Base-by-base conservation (phyloP, 1,139 yeast genomes). In the Kodamaea anthophila region DNA sequence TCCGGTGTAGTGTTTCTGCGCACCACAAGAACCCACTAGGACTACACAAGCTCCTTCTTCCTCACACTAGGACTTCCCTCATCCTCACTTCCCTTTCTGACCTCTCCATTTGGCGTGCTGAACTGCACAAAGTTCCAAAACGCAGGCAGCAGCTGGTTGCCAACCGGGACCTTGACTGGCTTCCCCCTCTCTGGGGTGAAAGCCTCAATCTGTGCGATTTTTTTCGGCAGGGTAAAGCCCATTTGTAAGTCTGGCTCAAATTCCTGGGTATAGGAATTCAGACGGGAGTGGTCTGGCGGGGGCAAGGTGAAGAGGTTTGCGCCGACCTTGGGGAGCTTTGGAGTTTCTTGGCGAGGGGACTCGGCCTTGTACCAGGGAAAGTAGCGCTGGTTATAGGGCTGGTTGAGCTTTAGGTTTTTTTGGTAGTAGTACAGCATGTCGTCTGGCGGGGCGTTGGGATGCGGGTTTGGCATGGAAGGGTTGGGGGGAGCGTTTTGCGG, bases 91-190 rank as follows among this genome's bases (percentile, higher is more conserved):
- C 53, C 51, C 36, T 65, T 63, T 22, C 66, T 44, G 33, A 58
- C 42, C 44, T 64, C 71, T 16, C 69, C 74, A 50, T 62, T 65
- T 3, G 84, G 83, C 0, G 88, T 80, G 34, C 84, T 75, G 47
- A 81, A 80, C 43, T 80, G 88, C 23, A 81, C 81, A 53, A 79
- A 74, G 47, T 78, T 81, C 87, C 88, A 79, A 36, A 79, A 70
- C 9, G 88, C 86, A 2, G 91, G 87, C 1, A 85, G 76, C 12
- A 73, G 65, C 44, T 70, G 77, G 41, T 62, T 60, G 16, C 62
- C 50, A 25, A 30, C 20, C 9, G 38, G 33, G 3, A 35, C 26
- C 8, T 41, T 40, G 10, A 39, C 31, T 23, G 40, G 43, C 24
- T 22, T 15, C 1, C 91, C 91, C 29, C 93, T 58, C 43, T 82